Evolutionary conservation across 2,329 filamentous ascomycete species (phyloP).

Genomic region (Fusarium sp.): DNA sequence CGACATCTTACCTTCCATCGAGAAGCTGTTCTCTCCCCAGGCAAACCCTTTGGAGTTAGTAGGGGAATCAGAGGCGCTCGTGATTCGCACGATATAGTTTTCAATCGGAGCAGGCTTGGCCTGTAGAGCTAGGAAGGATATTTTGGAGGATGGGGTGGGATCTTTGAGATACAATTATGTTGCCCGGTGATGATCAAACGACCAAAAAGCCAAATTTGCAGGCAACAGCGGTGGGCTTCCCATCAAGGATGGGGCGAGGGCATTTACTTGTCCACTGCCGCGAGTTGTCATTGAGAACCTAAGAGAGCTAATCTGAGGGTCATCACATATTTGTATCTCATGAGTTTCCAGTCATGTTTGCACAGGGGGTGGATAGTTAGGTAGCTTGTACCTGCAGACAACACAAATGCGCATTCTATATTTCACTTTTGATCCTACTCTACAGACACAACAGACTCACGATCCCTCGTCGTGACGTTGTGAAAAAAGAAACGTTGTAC

Average conservation of each 20-base stretch:
- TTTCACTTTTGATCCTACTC: slow-evolving; percentile 44
- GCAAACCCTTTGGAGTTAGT: not conserved
- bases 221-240: slow-evolving; percentile 57
- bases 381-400: slow-evolving; percentile 11
- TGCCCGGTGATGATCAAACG: slow-evolving; percentile 67
- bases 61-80: slow-evolving; percentile 32
- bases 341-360: not conserved
- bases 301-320: slow-evolving; percentile 72
- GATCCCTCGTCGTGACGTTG: slow-evolving; percentile 23
- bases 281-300: slow-evolving; percentile 68
- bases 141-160: slow-evolving; percentile 1
- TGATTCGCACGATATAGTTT: slow-evolving; percentile 64
- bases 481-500: slow-evolving; percentile 33
- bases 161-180: slow-evolving; percentile 33
- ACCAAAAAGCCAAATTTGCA: slow-evolving; percentile 74
- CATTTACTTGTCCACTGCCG: slow-evolving; percentile 32
- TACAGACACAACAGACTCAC: slow-evolving; percentile 34
- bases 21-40: slow-evolving; percentile 39
- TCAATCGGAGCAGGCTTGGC: slow-evolving; percentile 66
- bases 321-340: slow-evolving; percentile 38
- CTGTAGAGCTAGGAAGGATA: slow-evolving; percentile 1
- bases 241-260: slow-evolving; percentile 25
- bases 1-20: slow-evolving; percentile 46
- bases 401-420: slow-evolving; percentile 44
- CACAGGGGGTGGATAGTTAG: not conserved